Conservation (phyloP, 2,329 filamentous ascomycete species). For the Neonectria ditissima region DNA sequence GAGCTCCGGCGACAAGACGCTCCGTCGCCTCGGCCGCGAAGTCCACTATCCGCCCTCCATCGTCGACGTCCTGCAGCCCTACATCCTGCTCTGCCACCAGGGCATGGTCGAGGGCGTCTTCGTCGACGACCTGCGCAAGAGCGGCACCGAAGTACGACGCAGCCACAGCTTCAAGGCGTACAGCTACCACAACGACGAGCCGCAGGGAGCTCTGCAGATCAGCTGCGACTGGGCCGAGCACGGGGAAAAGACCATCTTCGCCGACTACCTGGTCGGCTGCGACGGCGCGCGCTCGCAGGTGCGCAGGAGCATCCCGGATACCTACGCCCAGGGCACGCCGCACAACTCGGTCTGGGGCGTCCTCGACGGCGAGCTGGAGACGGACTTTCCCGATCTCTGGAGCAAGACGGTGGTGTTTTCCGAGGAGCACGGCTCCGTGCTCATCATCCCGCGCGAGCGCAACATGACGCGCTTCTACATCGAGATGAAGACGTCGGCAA, state of each 20-base stretch:
- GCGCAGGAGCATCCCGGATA: conserved; percentile 69
- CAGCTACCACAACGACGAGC: conserved; percentile 49
- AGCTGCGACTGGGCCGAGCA: conserved; percentile 60
- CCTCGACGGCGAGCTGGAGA: conserved; percentile 75
- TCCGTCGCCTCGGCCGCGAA: conserved; percentile 71
- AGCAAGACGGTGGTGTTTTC: conserved; percentile 77
- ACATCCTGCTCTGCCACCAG: conserved; percentile 72
- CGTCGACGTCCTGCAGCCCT: conserved; percentile 66
- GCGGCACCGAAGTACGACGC: conserved; percentile 71
- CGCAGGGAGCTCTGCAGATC: conserved; percentile 56
- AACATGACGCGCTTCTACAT: conserved; percentile 76
- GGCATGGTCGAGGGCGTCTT: conserved; percentile 80
- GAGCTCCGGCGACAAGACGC: conserved; percentile 58
- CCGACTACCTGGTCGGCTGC: conserved; percentile 76
- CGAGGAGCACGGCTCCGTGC: conserved; percentile 72
- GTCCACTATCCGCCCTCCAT: conserved; percentile 71
- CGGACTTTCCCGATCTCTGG: conserved; percentile 80
- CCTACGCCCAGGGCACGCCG: conserved; percentile 65
- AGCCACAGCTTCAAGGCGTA: conserved; percentile 72
- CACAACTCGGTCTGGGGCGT: conserved; percentile 74
- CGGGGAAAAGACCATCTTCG: conserved; percentile 62
- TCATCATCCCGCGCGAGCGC: conserved; percentile 77
- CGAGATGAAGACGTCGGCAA: conserved; percentile 60
- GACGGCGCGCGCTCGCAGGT: conserved; percentile 79
- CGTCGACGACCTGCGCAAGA: conserved; percentile 72